Conservation (phyloP, 768 basidiomycete species). For the Pilatotrama ljubarskyi region DNA sequence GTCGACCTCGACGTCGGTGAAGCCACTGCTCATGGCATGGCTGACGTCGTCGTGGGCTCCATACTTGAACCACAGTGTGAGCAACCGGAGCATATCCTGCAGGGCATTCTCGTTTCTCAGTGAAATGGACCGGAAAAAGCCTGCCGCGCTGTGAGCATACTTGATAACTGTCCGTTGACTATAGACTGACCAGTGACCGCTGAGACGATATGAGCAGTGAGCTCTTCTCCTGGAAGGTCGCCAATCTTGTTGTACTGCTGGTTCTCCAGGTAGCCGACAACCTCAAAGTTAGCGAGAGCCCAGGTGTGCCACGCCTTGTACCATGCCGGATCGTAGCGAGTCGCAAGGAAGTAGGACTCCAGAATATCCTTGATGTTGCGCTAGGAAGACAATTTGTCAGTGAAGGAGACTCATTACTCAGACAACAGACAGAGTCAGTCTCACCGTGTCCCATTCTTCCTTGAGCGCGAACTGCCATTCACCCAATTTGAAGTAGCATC, state of each 20-base stretch:
- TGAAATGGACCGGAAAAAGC: conserved; percentile 94
- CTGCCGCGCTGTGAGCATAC: conserved; percentile 38
- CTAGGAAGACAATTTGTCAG: conserved; percentile 47
- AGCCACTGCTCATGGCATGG: conserved; percentile 83
- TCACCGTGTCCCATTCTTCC: conserved; percentile 62
- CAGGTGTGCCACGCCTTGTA: conserved; percentile 99
- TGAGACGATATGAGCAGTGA: conserved; percentile 85
- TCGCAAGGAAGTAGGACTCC: conserved; percentile 81
- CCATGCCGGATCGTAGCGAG: conserved; percentile 92
- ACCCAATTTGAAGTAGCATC: conserved; percentile 95
- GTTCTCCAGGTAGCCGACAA: conserved; percentile 78
- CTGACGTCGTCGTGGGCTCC: conserved; percentile 89
- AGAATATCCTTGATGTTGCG: conserved; percentile 81
- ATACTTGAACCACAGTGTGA: conserved; percentile 98
- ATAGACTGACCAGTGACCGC: conserved; percentile 77
- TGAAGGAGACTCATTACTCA: too few species aligned
- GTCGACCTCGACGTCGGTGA: conserved; percentile 88
- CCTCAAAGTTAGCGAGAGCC: conserved; percentile 96
- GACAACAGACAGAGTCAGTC: neutral
- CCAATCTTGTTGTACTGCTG: conserved; percentile 54
- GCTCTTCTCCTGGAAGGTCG: conserved; percentile 59
- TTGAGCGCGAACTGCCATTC: conserved; percentile 88
- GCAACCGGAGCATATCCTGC: conserved; percentile 89
- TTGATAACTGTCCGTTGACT: neutral
- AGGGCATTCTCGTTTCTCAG: conserved; percentile 87